Evolutionary conservation across 2,329 filamentous ascomycete genomes (phyloP).

Genomic region (Aspergillus unguis): DNA sequence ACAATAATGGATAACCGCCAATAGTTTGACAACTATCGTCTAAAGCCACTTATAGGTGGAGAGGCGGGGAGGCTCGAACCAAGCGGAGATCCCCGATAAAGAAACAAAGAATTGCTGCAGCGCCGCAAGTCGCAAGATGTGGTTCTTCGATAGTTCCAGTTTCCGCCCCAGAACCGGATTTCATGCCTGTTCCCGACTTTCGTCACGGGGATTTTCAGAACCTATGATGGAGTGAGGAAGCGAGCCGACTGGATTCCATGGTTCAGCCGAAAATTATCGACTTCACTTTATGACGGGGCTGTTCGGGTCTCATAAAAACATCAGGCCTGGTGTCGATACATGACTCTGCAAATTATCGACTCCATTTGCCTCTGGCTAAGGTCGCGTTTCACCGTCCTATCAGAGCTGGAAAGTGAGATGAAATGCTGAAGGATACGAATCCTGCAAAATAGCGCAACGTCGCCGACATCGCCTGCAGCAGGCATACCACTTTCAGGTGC

Average conservation of each 20-base stretch:
- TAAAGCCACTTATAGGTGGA: constrained; percentile 8
- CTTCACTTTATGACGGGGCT: neutral
- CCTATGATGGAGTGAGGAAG: neutral
- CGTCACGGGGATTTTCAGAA: neutral
- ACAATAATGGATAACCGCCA: constrained; percentile 1
- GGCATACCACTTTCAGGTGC: constrained; percentile 20
- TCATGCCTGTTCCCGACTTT: neutral
- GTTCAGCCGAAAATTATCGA: neutral
- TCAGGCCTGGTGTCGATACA: too few relatives aligned
- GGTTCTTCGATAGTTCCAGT: neutral
- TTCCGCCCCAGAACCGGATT: neutral
- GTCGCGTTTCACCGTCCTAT: neutral
- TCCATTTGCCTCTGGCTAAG: neutral
- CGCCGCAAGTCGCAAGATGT: neutral
- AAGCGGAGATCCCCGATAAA: constrained; percentile 21
- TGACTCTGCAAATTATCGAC: neutral
- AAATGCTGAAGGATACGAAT: constrained; percentile 12
- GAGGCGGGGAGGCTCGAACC: constrained; percentile 9
- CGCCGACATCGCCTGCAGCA: constrained; percentile 16
- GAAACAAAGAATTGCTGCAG: constrained; percentile 10
- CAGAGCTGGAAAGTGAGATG: neutral
- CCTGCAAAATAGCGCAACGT: constrained; percentile 9
- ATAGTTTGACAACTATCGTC: constrained; percentile 1
- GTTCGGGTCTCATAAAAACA: too few relatives aligned
- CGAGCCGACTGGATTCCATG: constrained; percentile 1